Evolutionary conservation across 306 rosid genomes (phyloP).

Genomic region (Vigna unguiculata): DNA sequence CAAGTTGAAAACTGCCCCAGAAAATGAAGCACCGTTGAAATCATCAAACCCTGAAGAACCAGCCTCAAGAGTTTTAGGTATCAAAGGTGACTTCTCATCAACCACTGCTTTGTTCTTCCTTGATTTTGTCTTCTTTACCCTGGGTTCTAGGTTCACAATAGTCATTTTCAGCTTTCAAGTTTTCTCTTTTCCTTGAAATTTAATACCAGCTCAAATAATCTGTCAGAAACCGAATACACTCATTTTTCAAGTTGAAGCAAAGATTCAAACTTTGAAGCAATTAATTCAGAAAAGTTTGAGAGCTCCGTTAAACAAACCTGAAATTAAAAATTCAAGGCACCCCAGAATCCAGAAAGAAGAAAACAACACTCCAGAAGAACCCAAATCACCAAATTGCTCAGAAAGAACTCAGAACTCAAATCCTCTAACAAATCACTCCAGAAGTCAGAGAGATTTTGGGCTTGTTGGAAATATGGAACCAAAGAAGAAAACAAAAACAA

Average conservation of each 20-base stretch:
- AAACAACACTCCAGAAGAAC: neutral
- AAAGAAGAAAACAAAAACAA: neutral
- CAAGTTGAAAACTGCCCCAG: constrained; percentile 89
- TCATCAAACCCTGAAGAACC: constrained; percentile 59
- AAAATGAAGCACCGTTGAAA: constrained; percentile 84
- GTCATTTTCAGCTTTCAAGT: constrained; percentile 57
- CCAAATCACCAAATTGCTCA: constrained; percentile 31
- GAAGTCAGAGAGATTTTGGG: constrained; percentile 22
- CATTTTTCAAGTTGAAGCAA: constrained; percentile 42
- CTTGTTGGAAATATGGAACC: neutral
- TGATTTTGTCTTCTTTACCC: constrained; percentile 54
- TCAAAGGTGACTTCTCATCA: constrained; percentile 72
- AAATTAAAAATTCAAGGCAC: neutral
- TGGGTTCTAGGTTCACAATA: constrained; percentile 43
- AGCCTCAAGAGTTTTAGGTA: constrained; percentile 56
- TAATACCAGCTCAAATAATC: constrained; percentile 24
- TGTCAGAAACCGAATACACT: constrained; percentile 29
- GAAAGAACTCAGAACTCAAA: constrained; percentile 14
- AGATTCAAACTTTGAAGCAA: neutral
- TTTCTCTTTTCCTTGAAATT: neutral
- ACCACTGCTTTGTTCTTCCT: constrained; percentile 52
- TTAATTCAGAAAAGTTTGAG: constrained; percentile 8
- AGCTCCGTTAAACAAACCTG: constrained; percentile 34
- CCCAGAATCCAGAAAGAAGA: neutral
- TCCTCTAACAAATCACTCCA: neutral